Percentiles rank a stretch among this genome's conserved stretches.
These are phyloP conservation scores for Blattamonas nauphoetae DNA, from an alignment of 78 protist species.

Conservation along the genomic window DNA sequence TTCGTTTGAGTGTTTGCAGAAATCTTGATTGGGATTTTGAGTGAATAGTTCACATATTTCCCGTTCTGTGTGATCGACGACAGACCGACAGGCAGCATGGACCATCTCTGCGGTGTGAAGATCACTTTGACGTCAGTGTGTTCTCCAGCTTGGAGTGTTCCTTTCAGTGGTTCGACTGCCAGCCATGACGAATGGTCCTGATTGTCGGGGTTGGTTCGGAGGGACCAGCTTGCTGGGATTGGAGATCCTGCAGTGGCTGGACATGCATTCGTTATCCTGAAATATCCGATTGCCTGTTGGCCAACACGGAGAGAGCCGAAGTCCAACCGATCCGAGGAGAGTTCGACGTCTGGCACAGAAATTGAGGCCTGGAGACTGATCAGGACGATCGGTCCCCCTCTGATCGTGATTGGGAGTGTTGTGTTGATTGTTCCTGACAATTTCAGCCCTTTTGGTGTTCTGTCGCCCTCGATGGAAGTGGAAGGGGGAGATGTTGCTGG, in stretches of 20 bases:
- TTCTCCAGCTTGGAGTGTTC: neutral
- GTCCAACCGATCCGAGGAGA: constrained; percentile 10
- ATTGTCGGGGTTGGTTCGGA: neutral
- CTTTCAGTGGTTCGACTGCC: neutral
- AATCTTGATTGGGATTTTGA: neutral
- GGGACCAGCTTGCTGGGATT: neutral
- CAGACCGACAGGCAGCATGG: neutral
- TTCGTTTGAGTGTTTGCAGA: neutral
- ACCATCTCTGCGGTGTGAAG: neutral
- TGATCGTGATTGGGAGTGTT: constrained; percentile 7
- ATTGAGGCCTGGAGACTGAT: constrained; percentile 29
- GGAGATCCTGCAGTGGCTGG: neutral
- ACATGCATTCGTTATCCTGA: neutral
- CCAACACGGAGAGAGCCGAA: constrained; percentile 31
- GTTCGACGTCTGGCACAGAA: constrained; percentile 37
- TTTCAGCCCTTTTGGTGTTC: neutral
- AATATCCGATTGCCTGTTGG: neutral
- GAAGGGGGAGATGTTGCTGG: neutral
- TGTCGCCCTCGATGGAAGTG: too few species aligned
- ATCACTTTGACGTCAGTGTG: neutral
- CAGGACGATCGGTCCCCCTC: constrained; percentile 27
- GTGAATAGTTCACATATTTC: neutral
- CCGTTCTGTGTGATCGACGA: neutral
- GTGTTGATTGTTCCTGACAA: constrained; percentile 1
- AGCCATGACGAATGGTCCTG: neutral